Evolutionary conservation across 208 protist genomes (phyloP).

Genomic region (Trypanosoma conorhini): DNA sequence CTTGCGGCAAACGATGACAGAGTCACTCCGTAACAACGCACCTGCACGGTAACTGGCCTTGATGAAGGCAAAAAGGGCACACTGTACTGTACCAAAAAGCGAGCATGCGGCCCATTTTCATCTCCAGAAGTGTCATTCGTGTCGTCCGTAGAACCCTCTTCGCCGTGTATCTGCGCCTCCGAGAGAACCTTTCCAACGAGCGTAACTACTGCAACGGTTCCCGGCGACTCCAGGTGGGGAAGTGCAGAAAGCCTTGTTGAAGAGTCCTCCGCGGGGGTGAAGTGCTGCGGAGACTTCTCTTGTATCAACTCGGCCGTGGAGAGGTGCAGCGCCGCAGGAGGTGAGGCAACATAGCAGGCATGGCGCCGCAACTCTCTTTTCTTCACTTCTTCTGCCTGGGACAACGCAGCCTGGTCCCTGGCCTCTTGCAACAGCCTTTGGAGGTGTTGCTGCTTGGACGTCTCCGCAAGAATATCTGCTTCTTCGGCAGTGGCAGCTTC

Average conservation of each 20-base stretch:
- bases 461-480: conserved; percentile 21
- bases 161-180: conserved; percentile 15
- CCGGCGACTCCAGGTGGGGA: conserved; percentile 42
- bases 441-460: conserved; percentile 30
- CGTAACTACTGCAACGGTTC: conserved; percentile 59
- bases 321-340: conserved; percentile 50
- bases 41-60: conserved; percentile 32
- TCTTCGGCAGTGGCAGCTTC: conserved; percentile 18
- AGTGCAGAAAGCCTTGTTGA: conserved; percentile 36
- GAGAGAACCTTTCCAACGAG: conserved; percentile 56
- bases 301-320: conserved; percentile 68
- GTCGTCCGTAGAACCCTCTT: conserved; percentile 9
- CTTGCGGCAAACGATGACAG: conserved; percentile 52
- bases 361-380: conserved; percentile 20
- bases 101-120: conserved; percentile 35
- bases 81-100: conserved; percentile 61
- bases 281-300: conserved; percentile 78
- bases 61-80: conserved; percentile 47
- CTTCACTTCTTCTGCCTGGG: conserved; percentile 32
- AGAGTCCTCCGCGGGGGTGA: conserved; percentile 45
- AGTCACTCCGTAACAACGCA: conserved; percentile 65
- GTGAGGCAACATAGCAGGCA: conserved; percentile 42
- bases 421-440: conserved; percentile 39
- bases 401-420: conserved; percentile 36
- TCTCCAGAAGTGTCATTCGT: not conserved